Conservation (phyloP, 148 eudicot genomes). For the Beta vulgaris region DNA sequence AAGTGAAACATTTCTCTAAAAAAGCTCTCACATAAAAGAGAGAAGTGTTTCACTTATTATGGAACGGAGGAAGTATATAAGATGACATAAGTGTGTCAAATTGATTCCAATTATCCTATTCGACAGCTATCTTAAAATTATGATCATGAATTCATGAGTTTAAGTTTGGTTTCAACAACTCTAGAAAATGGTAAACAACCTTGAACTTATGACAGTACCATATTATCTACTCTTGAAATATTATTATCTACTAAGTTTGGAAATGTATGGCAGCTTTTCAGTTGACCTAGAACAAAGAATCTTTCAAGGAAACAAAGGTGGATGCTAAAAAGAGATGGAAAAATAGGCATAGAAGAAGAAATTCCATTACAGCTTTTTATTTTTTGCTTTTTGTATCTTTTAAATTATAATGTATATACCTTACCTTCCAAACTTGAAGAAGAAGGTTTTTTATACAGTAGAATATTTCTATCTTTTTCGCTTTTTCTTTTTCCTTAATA, state of each 20-base stretch:
- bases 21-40: too few relatives aligned
- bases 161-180: neutral
- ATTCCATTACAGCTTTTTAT: neutral
- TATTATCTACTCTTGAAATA: neutral
- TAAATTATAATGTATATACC: neutral
- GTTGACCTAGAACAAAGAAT: conserved; percentile 23
- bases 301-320: conserved; percentile 3
- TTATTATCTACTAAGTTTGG: neutral
- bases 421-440: neutral
- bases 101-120: too few relatives aligned
- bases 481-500: neutral
- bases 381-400: neutral
- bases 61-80: too few relatives aligned
- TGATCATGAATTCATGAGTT: conserved; percentile 18
- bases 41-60: too few relatives aligned
- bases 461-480: neutral
- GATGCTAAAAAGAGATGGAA: neutral
- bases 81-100: too few relatives aligned
- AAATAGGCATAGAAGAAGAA: neutral
- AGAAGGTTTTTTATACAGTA: neutral
- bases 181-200: conserved; percentile 6
- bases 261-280: conserved; percentile 21
- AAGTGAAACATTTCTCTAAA: too few relatives aligned
- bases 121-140: neutral
- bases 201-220: neutral